Base-by-base conservation (phyloP, 2,329 filamentous ascomycete genomes). In the Claviceps sp. region DNA sequence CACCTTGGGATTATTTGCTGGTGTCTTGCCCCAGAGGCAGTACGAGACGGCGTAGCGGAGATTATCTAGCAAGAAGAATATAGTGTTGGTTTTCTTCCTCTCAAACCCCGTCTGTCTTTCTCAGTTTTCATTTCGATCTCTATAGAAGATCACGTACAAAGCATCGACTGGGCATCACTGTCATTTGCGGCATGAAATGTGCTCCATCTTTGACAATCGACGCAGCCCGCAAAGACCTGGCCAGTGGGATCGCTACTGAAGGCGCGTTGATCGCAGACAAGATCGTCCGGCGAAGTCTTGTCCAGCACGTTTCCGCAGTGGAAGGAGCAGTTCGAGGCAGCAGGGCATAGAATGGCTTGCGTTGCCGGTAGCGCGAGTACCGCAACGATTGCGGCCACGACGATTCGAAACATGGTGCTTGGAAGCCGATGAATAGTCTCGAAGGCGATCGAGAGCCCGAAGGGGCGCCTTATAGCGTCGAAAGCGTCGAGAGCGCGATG, bases 231-330 rank as follows among this genome's bases (percentile, higher is more conserved):
- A 56, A 73, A 79, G 42, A 80, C 70, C n/a, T 68, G 65, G 6
- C 76, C 77, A 4, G 65, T 57, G 2, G 53, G 48, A 1, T 70
- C 62, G 7, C 61, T 65, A 1, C 57, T 59, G 56, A 75, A 76
- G 19, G 61, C 60, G 44, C 56, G 56, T 38, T 74, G 68, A 2
- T 65, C 57, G 63, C 78, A 81, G 43, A 72, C 70, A 42, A 80
- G 64, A 56, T 80, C 76, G 50, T 68, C 65, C 4, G 57, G 43
- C 1, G 71, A 65, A 0, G 76, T 80, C 5, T 65, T 57, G 13
- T 67, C 64, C 40, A 76, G 68, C 4, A 75, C 71, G 53, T 81
- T 81, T 61, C 78, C 78, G 61, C 78, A 81, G 38, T 69, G 64
- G 26, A 65, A 62, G 39, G 65, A 63, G 63, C 78, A 81, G 16